These are phyloP conservation scores for Selaginella tamariscina DNA, from an alignment of 75 land plant species.

Conservation along the genomic window DNA sequence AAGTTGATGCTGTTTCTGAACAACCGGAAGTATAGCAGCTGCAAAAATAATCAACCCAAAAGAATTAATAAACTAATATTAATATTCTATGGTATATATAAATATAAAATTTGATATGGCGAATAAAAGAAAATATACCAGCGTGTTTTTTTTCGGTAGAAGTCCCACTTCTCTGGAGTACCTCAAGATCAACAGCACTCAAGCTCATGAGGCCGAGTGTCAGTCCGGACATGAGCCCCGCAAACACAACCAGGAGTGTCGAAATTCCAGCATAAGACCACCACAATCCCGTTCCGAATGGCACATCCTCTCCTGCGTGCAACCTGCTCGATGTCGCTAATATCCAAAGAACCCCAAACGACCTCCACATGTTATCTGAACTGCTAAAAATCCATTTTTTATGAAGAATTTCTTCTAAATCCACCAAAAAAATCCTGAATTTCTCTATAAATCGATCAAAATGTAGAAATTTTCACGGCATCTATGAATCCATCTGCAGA, in stretches of 20 bases:
- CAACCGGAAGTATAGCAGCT: constrained; percentile 36
- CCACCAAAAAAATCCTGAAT: not conserved
- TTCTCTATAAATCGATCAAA: not conserved
- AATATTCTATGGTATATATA: no score
- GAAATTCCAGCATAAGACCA: constrained; percentile 16
- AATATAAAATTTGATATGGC: no score
- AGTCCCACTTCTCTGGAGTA: constrained; percentile 22
- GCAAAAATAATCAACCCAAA: constrained; percentile 14
- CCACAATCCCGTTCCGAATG: constrained; percentile 15
- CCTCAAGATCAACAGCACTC: constrained; percentile 17
- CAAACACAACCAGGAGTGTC: constrained; percentile 15
- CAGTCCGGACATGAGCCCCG: constrained; percentile 24
- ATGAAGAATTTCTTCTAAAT: no score
- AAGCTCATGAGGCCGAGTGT: constrained; percentile 23
- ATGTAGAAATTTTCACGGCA: no score
- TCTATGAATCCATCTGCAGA: no score
- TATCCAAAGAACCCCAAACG: not conserved
- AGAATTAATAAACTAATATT: not conserved
- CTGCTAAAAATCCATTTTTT: no score
- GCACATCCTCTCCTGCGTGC: not conserved
- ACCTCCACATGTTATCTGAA: not conserved
- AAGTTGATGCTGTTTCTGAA: constrained; percentile 40
- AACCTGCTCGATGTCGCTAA: not conserved
- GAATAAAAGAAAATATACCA: constrained; percentile 6
- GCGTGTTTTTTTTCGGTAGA: constrained; percentile 12